Base-by-base conservation (phyloP, 2,329 filamentous ascomycete genomes). In the Balansia obtecta region DNA sequence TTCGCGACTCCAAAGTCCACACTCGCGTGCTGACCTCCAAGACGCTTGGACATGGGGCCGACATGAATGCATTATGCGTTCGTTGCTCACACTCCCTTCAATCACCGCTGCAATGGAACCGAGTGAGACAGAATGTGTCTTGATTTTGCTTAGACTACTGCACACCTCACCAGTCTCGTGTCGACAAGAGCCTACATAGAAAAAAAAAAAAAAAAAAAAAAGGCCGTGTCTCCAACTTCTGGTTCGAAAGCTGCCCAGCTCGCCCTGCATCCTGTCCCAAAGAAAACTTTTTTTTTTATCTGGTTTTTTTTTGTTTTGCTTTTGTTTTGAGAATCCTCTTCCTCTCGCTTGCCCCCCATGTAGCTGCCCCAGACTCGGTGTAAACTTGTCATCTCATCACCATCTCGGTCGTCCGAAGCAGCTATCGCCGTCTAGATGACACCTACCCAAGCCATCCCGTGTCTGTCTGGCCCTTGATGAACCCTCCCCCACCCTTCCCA, bases 261-360 rank as follows among this genome's bases (percentile, higher is more conserved):
- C 47, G 20, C 45, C 49, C 41, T 50, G 53, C 33, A 49, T 55
- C 54, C 59, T 55, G 55, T 59, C 59, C 48, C 60, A 50, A 56
- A 57, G 47, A 55, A 59, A 53, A 61, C 56, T 60, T 60, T 60
- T 60, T 60, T 60, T 55, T 56, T 56, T 56, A 57, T 56, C 52
- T 58, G 46, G 56, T 57, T 56, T 54, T 57, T 58, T 48, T 62
- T 56, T 57, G 57, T 59, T 56, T 57, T 58, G 59, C 56, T 57
- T 30, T 53, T 54, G 57, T 50, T 40, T 56, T 22, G 20, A 22
- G 20, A 37, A 15, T 37, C 34, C 4, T 47, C 38, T 45, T 48
- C 22, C 22, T 12, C 46, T 47, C n/a, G n/a, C n/a, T n/a, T n/a
- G n/a, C n/a, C 33, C 48, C 37, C 37, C 22, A 16, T 34, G 16